Evolutionary conservation across 2,329 filamentous ascomycete species (phyloP).

Genomic region (Penicillium oxalicum): DNA sequence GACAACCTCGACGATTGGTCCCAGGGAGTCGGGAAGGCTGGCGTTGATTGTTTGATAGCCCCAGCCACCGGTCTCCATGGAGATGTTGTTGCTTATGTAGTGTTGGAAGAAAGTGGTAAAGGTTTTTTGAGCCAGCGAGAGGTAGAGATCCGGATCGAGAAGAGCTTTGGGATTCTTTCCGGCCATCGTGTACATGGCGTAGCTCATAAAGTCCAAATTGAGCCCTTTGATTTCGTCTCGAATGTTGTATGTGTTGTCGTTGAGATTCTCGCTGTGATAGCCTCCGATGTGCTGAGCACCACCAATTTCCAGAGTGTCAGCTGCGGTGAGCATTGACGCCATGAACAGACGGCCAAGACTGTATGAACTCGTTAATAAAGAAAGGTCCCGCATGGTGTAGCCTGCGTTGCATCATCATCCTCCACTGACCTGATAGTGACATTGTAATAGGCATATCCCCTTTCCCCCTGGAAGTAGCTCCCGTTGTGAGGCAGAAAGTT

Average conservation of each 20-base stretch:
- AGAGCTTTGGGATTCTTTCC: constrained; percentile 17
- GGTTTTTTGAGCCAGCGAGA: constrained; percentile 14
- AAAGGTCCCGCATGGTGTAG: no score
- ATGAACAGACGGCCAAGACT: constrained; percentile 14
- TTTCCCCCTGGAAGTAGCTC: no score
- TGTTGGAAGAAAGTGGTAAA: constrained; percentile 31
- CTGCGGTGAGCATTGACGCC: constrained; percentile 9
- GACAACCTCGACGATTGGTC: constrained; percentile 1
- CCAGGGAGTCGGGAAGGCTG: constrained; percentile 4
- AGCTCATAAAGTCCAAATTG: constrained; percentile 29
- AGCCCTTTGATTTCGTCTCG: constrained; percentile 19
- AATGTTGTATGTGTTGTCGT: constrained; percentile 23
- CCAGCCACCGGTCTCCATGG: constrained; percentile 16
- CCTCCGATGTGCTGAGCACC: background rate
- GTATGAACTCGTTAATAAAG: background rate
- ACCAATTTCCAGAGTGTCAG: constrained; percentile 8
- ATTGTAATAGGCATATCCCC: constrained; percentile 3
- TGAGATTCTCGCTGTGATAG: constrained; percentile 11
- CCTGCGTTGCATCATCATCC: no score
- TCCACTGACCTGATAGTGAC: constrained; percentile 12
- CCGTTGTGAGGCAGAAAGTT: constrained; percentile 14
- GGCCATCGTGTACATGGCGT: constrained; percentile 24
- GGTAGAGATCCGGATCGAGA: constrained; percentile 11
- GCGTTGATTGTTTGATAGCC: constrained; percentile 23
- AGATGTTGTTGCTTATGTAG: constrained; percentile 18